Percentiles rank a stretch among this genome's conserved stretches.
phyloP scores from a whole-genome alignment of 805 yeast genomes.

The Pichia cabralensis region DNA sequence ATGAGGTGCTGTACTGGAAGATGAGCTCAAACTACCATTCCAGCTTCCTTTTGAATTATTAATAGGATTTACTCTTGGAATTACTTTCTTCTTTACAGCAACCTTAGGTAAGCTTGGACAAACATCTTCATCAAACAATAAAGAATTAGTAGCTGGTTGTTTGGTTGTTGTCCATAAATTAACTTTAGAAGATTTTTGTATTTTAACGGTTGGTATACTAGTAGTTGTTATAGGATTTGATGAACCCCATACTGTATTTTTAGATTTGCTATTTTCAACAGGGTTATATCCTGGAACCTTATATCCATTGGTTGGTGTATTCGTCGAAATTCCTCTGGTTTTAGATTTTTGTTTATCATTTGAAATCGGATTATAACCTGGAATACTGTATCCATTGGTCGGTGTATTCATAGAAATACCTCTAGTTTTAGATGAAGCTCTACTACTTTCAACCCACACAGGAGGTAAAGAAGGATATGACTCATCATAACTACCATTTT shows the following conservation, averaged over 20 bases:
- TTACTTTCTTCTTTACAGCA: conserved; percentile 31
- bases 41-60: conserved; percentile 22
- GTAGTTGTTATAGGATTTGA: too few species aligned
- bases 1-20: conserved; percentile 1
- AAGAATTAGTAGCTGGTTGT: too few species aligned
- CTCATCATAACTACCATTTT: too few species aligned
- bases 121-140: conserved; percentile 13
- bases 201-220: too few species aligned
- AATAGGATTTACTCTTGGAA: conserved; percentile 51
- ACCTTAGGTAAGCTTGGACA: conserved; percentile 30
- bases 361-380: conserved; percentile 13
- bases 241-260: too few species aligned
- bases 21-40: conserved; percentile 15
- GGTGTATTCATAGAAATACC: conserved; percentile 12
- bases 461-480: neutral
- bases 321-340: conserved; percentile 19
- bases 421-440: conserved; percentile 7
- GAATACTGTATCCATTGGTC: conserved; percentile 12
- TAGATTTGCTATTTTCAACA: too few species aligned
- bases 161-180: too few species aligned
- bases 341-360: neutral
- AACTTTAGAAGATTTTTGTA: too few species aligned
- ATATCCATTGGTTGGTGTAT: too few species aligned
- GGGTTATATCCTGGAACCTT: too few species aligned
- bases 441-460: neutral